Conservation (phyloP, 139 green algal genomes). For the Desmodesmus armatus region DNA sequence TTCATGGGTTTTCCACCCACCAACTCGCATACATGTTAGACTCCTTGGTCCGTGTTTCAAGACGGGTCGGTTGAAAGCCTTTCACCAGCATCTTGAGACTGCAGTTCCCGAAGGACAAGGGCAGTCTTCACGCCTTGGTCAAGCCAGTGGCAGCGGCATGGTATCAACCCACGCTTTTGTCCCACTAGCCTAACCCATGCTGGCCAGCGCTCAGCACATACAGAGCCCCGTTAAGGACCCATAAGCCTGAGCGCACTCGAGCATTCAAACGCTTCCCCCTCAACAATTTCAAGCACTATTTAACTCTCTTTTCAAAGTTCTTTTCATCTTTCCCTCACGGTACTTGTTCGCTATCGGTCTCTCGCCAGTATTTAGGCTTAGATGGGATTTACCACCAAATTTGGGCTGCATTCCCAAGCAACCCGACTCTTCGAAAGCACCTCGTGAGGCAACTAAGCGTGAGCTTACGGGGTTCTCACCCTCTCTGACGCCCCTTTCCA, state of each 20-base stretch:
- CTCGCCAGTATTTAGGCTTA: too few species aligned
- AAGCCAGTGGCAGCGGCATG: conserved; percentile 63
- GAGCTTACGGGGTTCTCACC: conserved; percentile 88
- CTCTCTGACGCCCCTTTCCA: conserved; percentile 88
- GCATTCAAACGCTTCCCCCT: conserved; percentile 89
- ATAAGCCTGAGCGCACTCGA: conserved; percentile 81
- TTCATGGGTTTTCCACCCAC: conserved; percentile 92
- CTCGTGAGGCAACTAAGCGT: conserved; percentile 73
- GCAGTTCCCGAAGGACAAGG: conserved; percentile 77
- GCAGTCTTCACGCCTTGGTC: conserved; percentile 81
- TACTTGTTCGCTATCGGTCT: conserved; percentile 95
- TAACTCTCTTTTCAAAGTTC: conserved; percentile 98
- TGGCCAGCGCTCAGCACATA: conserved; percentile 83
- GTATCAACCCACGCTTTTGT: conserved; percentile 73
- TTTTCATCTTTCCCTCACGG: conserved; percentile 98
- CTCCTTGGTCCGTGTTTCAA: conserved; percentile 98
- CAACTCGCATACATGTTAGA: conserved; percentile 94
- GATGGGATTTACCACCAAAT: conserved; percentile 92
- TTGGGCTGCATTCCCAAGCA: conserved; percentile 95
- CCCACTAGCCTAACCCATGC: conserved; percentile 80
- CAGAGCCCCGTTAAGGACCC: conserved; percentile 72
- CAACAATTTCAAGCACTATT: conserved; percentile 97
- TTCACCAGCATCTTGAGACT: conserved; percentile 86
- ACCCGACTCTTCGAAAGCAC: conserved; percentile 88
- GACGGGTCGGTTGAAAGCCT: conserved; percentile 86